Conservation (phyloP, 768 basidiomycete genomes). For the Coprinellus aureogranulatus region DNA sequence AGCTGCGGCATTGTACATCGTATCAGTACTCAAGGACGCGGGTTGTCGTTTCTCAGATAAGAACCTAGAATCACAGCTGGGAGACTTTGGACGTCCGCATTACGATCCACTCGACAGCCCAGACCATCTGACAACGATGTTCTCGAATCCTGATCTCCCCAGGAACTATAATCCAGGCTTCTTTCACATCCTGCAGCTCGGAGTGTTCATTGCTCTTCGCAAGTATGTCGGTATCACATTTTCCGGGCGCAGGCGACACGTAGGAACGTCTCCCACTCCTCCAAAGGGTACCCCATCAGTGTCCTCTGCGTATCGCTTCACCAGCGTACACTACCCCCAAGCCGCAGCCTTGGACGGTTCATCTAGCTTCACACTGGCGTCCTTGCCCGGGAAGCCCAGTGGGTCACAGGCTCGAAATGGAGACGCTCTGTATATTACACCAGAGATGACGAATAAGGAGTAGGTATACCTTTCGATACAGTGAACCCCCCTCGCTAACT, state of each 20-base stretch:
- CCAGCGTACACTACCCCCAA: neutral
- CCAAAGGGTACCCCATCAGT: neutral
- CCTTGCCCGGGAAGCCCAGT: neutral
- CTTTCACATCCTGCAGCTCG: neutral
- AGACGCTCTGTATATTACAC: neutral
- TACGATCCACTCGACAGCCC: neutral
- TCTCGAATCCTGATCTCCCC: neutral
- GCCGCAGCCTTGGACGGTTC: neutral
- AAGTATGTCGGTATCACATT: neutral
- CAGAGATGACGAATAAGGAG: neutral
- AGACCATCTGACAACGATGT: neutral
- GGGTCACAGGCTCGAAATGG: neutral
- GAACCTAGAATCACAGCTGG: neutral
- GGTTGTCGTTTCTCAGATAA: too few species aligned
- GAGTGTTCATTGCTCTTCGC: neutral
- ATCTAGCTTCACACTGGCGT: neutral
- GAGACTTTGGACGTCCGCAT: neutral
- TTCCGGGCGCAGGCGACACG: neutral
- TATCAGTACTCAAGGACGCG: too few species aligned
- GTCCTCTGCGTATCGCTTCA: neutral
- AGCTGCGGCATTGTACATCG: too few species aligned
- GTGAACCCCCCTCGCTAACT: neutral
- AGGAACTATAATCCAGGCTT: neutral
- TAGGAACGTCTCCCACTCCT: neutral
- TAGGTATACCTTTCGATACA: neutral